Evolutionary conservation across 2,329 filamentous ascomycete species (phyloP), one percentile per base, ranked within the genome.

Genomic region (Pestalotiopsis sp.): DNA sequence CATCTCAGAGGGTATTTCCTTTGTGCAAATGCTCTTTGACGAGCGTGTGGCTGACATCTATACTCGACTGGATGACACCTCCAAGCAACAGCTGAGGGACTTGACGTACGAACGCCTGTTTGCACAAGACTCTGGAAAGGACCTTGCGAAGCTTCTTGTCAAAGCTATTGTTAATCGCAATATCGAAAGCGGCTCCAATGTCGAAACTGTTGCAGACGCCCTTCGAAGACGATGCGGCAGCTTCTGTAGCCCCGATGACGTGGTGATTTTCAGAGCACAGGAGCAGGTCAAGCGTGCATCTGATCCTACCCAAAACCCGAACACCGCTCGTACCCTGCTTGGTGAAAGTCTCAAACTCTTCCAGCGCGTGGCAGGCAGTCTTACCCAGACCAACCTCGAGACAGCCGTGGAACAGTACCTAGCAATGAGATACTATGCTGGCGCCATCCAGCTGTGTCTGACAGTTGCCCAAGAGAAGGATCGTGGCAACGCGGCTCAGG

Each of bases 121-220:
- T 79, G 93, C 93, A 3, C 90, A 92, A 57, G 81, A 87, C 5
- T 86, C 90, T 20, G 96, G 96, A 39, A 94, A 94, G 74, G 94
- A 97, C 12, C 88, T 98, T 27, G 97, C 95, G 2, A 98, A 97
- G 80, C 88, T 97, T 67, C 86, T 99, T 1, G 96, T 99, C 68
- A 99, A 98, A 80, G 94, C 95, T 0, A 98, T 99, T 76, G 96
- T 99, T 67, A 98, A 98, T 79, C 91, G 95, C 75, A 99, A 97
- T 79, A 99, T 99, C 74, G 93, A 95, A 68, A 97, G 94, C 76
- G 96, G 97, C 11, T 95, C 95, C 4, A 99, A 98, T 71, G 95
- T 99, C 23, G 97, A 99, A 81, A 98, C 95, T 0, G 94, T 99
- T 27, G 95, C 96, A 0, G 96, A 99, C 80, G 94, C 95, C n/a